Evolutionary conservation across 345 rosid species (phyloP), one percentile per base, ranked within the genome.

Genomic region (Chamaenerion angustifolium): DNA sequence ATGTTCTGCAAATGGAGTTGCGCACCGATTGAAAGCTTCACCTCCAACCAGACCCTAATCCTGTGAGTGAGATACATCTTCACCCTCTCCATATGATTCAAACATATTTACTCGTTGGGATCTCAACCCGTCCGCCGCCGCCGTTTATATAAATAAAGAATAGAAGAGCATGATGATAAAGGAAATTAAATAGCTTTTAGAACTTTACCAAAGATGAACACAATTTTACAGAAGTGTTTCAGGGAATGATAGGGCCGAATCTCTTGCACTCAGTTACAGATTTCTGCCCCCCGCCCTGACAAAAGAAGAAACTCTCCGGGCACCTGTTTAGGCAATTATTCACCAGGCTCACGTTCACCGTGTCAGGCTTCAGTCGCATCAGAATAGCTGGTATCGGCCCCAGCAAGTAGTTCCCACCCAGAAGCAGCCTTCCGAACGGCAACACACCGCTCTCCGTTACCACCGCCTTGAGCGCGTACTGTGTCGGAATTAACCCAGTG

Each of bases 321-420:
- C 97, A 89, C 61, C 85, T 62, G 52, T 68, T 62, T 63, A 89
- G 66, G 71, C 97, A 89, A 43, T 85, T 89, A 6, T 76, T 83
- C 11, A 58, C 74, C 57, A 89, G 58, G 47, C 72, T 77, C 14
- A 85, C 71, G 25, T 76, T 82, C 10, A 66, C 61, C 13, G 72
- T 54, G 3, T 76, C 97, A 31, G 85, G 77, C 59, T 75, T 69
- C 11, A 85, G 64, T 55, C 52, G 61, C 81, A 85, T 52, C 11
- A 89, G 66, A n/a, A 71, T 69, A 17, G 68, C 61, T 11, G 97
- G 95, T 1, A 89, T 79, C 3, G 79, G 71, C 16, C 97, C 97
- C 54, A 67, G 77, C 59, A 89, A 51, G 68, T 77, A 89, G 64
- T 89, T 89, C 16, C 95, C 94, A 1, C 94, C 97, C 4, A 89